These are phyloP conservation scores for Beauveria bassiana DNA, from an alignment of 2,329 filamentous ascomycete genomes.

Conservation along the genomic window DNA sequence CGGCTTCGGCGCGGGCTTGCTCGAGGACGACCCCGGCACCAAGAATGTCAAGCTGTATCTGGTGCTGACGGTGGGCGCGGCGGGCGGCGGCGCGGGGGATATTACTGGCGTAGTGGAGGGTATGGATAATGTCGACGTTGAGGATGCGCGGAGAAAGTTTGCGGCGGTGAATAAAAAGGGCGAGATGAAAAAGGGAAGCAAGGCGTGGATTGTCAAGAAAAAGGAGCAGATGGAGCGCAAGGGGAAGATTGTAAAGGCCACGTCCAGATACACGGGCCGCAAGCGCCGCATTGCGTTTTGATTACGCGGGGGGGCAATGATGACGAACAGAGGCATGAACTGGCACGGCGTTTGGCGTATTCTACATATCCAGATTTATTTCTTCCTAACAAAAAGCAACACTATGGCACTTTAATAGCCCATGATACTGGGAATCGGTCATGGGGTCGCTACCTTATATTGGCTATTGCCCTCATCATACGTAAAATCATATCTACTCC, in stretches of 20 bases:
- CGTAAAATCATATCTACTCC: constrained; percentile 10
- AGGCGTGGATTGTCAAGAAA: constrained; percentile 76
- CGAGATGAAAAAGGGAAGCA: constrained; percentile 69
- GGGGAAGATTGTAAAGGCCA: constrained; percentile 87
- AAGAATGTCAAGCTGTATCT: constrained; percentile 97
- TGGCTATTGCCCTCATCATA: constrained; percentile 6
- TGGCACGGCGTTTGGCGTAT: constrained; percentile 17
- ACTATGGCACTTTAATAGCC: neutral
- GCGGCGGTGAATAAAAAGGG: constrained; percentile 33
- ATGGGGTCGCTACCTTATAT: neutral
- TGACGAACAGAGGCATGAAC: constrained; percentile 9
- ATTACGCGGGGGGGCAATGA: constrained; percentile 3
- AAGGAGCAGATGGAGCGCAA: constrained; percentile 92
- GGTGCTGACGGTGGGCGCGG: constrained; percentile 78
- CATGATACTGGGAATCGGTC: neutral
- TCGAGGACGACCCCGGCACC: constrained; percentile 92
- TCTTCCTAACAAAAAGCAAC: neutral
- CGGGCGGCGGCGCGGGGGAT: constrained; percentile 48
- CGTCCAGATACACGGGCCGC: constrained; percentile 87
- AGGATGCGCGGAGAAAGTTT: constrained; percentile 56
- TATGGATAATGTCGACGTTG: constrained; percentile 80
- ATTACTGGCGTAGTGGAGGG: constrained; percentile 86
- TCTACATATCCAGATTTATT: neutral
- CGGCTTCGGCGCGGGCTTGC: constrained; percentile 86
- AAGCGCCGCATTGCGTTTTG: constrained; percentile 76